A percentile compares a stretch with the other conserved stretches of the same genome.
Conservation (phyloP, 176 grass and related monocot species). For the Bothriochloa decipiens region DNA sequence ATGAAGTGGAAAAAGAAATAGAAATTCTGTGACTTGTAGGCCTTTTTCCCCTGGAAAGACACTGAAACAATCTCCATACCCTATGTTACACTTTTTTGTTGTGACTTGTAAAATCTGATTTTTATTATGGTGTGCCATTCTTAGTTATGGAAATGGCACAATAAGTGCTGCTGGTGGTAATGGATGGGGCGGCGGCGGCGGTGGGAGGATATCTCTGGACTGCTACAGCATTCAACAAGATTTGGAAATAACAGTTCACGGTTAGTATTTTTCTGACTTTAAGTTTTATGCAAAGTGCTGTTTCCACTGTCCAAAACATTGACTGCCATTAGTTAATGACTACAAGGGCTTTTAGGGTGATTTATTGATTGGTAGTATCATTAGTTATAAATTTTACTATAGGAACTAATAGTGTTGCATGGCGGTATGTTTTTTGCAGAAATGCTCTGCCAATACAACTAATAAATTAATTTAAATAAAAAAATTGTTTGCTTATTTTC, state of each 20-base stretch:
- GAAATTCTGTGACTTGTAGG: not conserved
- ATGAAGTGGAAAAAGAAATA: not conserved
- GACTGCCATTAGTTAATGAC: not conserved
- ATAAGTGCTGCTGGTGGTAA: conserved; percentile 91
- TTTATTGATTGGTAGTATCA: conserved; percentile 24
- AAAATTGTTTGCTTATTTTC: conserved; percentile 19
- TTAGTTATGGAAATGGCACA: conserved; percentile 91
- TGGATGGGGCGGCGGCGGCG: conserved; percentile 96
- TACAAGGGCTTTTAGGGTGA: not conserved
- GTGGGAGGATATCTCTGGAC: conserved; percentile 87
- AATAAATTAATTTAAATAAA: not conserved
- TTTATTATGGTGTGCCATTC: conserved; percentile 36
- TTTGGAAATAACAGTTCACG: conserved; percentile 81
- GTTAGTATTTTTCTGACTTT: conserved; percentile 62
- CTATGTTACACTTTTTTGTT: conserved; percentile 22
- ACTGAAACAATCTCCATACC: not conserved
- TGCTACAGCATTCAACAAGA: conserved; percentile 97
- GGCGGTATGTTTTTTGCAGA: not conserved
- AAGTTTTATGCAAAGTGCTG: conserved; percentile 19
- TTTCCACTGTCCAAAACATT: not conserved
- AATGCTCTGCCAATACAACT: not conserved
- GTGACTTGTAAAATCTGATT: conserved; percentile 23
- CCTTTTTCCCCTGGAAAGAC: not conserved
- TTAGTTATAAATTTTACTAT: conserved; percentile 20
- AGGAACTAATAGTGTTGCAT: not conserved